Percentiles rank a stretch among this genome's conserved stretches.
Conservation (phyloP, 305 asterid genomes). For the Fraxinus nigra region DNA sequence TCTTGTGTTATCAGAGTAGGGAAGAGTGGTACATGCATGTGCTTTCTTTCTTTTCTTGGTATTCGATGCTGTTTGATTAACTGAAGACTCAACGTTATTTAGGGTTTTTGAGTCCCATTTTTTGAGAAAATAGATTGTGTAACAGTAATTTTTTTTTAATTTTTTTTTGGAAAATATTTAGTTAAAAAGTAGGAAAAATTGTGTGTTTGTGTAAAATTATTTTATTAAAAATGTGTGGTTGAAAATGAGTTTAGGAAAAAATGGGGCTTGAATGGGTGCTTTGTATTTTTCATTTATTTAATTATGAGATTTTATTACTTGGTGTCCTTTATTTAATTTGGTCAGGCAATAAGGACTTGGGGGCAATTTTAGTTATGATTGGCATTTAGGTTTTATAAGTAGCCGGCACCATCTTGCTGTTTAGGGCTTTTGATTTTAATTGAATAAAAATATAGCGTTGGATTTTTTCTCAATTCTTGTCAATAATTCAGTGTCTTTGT, state of each 20-base stretch:
- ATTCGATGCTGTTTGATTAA: not conserved
- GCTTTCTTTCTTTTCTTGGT: slow-evolving; percentile 8
- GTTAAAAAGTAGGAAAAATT: not conserved
- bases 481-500: not conserved
- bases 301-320: not conserved
- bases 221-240: not conserved
- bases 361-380: not conserved
- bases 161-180: not conserved
- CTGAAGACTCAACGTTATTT: not conserved
- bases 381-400: not conserved
- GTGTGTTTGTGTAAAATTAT: not conserved
- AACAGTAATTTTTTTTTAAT: not conserved
- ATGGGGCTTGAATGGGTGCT: not conserved
- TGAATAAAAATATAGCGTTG: not conserved
- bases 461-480: not conserved
- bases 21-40: not conserved
- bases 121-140: not conserved
- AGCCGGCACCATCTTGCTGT: not conserved
- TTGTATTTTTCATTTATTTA: not conserved
- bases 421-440: not conserved
- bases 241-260: not conserved
- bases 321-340: not conserved
- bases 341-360: not conserved
- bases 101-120: not conserved
- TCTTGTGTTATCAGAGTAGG: slow-evolving; percentile 13